A percentile compares a stretch with the other conserved stretches of the same genome.
Conservation (phyloP, 768 basidiomycete species). For the Russula vinacea region DNA sequence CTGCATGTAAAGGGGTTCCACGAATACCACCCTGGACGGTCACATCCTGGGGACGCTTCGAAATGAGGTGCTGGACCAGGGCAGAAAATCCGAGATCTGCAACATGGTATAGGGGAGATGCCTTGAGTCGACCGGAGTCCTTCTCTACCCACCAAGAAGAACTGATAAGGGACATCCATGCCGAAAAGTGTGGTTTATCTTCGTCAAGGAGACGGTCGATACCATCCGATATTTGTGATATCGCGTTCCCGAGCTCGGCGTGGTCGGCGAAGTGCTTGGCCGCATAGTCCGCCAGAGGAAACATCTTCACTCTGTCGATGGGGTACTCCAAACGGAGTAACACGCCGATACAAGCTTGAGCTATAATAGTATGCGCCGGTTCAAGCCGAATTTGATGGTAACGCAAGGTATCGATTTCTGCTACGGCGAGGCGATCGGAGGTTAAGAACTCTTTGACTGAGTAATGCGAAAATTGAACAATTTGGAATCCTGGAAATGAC, state of each 20-base stretch:
- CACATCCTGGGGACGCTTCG: neutral
- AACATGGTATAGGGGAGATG: constrained; percentile 1
- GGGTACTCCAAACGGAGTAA: constrained; percentile 6
- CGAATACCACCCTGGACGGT: neutral
- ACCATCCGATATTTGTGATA: neutral
- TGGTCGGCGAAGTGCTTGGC: neutral
- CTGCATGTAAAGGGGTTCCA: neutral
- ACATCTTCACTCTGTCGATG: neutral
- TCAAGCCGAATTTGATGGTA: neutral
- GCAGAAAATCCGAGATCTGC: neutral
- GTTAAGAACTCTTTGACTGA: constrained; percentile 2
- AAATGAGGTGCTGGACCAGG: neutral
- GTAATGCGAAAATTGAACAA: neutral
- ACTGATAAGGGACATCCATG: constrained; percentile 5
- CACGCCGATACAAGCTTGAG: constrained; percentile 2
- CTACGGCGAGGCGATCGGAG: neutral
- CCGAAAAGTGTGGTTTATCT: neutral
- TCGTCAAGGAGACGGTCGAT: neutral
- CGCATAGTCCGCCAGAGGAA: constrained; percentile 1
- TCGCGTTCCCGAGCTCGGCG: neutral
- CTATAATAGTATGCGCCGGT: neutral
- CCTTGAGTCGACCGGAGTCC: neutral
- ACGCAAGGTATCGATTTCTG: neutral
- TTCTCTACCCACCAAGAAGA: constrained; percentile 3
- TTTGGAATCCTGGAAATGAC: neutral